Percentiles rank a stretch among this genome's conserved stretches.
Conservation (phyloP, 495 filamentous ascomycete species). For the Penicillium mononematosum region DNA sequence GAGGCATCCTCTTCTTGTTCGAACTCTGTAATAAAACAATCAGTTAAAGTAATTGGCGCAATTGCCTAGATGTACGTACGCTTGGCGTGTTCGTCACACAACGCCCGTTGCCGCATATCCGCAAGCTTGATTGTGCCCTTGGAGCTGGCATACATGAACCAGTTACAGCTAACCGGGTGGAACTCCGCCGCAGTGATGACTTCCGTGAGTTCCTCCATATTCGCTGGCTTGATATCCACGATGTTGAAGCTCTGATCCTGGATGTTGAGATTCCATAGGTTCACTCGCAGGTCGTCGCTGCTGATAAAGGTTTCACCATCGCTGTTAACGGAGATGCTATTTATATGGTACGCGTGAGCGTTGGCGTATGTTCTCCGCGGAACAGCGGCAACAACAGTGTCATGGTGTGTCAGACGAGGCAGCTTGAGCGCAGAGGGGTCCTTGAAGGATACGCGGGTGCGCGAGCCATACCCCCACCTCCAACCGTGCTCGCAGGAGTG, state of each 20-base stretch:
- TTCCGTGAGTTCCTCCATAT: constrained; percentile 99
- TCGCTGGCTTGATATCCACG: constrained; percentile 98
- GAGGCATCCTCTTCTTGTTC: constrained; percentile 99
- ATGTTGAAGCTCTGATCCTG: constrained; percentile 99
- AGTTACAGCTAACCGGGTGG: constrained; percentile 95
- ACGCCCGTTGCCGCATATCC: constrained; percentile 93
- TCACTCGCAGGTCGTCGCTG: constrained; percentile 95
- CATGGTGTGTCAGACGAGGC: constrained; percentile 93
- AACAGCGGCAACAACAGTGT: constrained; percentile 96
- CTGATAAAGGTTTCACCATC: constrained; percentile 99
- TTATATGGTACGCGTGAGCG: constrained; percentile 98
- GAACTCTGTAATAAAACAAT: constrained; percentile 62
- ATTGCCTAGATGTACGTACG: constrained; percentile 54
- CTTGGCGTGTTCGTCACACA: constrained; percentile 95
- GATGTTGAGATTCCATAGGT: constrained; percentile 98
- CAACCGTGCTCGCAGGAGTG: constrained; percentile 71
- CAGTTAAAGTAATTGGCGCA: constrained; percentile 12
- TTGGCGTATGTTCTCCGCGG: constrained; percentile 96
- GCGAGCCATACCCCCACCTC: constrained; percentile 72
- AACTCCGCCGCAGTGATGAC: constrained; percentile 99
- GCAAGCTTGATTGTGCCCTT: constrained; percentile 99
- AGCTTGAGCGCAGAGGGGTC: constrained; percentile 82
- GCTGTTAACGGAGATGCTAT: constrained; percentile 99
- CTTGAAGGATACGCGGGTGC: constrained; percentile 73
- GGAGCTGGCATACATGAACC: constrained; percentile 99